A percentile compares a stretch with the other conserved stretches of the same genome.
Evolutionary conservation across 2,329 filamentous ascomycete genomes (phyloP).

Genomic region (Aureobasidium melanogenum): DNA sequence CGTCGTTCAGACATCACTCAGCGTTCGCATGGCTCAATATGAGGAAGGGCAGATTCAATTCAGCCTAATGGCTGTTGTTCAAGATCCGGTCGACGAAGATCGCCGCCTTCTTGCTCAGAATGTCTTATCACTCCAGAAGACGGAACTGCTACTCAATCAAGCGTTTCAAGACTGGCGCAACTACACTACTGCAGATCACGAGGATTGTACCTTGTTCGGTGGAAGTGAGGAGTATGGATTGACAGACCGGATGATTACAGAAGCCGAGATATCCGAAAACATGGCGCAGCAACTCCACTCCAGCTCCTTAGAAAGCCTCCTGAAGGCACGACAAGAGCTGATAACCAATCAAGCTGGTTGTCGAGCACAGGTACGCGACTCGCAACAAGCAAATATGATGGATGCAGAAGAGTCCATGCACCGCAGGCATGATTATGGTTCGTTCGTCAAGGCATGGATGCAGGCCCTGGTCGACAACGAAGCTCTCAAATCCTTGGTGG

Average conservation of each 20-base stretch:
- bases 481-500: slow-evolving; percentile 37
- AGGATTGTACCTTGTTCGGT: slow-evolving; percentile 17
- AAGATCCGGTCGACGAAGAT: slow-evolving; percentile 50
- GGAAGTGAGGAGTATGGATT: slow-evolving; percentile 18
- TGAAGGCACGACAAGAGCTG: slow-evolving; percentile 32
- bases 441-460: slow-evolving; percentile 59
- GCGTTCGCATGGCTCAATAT: slow-evolving; percentile 58
- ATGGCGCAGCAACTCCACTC: slow-evolving; percentile 19
- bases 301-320: slow-evolving; percentile 24
- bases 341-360: slow-evolving; percentile 34
- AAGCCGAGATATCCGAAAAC: slow-evolving; percentile 21
- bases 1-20: slow-evolving; percentile 55
- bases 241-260: slow-evolving; percentile 26
- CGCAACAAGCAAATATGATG: slow-evolving; percentile 37
- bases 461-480: slow-evolving; percentile 56
- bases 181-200: slow-evolving; percentile 23
- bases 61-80: slow-evolving; percentile 66
- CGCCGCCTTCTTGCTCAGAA: slow-evolving; percentile 35
- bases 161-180: slow-evolving; percentile 36
- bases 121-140: slow-evolving; percentile 33
- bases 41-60: slow-evolving; percentile 61
- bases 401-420: slow-evolving; percentile 46
- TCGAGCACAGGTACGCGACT: slow-evolving; percentile 40
- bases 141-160: slow-evolving; percentile 33
- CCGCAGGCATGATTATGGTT: slow-evolving; percentile 59